These are phyloP conservation scores for Mrakia blollopis DNA, from an alignment of 768 basidiomycete genomes.

Conservation along the genomic window DNA sequence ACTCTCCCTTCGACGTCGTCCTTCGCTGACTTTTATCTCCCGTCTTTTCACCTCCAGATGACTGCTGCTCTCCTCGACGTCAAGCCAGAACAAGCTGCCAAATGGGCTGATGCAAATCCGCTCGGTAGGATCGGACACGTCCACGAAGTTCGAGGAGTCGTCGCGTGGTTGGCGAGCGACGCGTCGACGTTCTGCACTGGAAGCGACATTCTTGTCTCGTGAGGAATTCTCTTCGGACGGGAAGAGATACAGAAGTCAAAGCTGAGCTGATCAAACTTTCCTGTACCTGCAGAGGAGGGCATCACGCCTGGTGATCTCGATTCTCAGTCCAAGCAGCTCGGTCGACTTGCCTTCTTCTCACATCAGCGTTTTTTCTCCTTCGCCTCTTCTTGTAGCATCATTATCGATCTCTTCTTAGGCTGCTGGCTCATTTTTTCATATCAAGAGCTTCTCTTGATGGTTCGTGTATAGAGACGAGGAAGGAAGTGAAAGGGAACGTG, in stretches of 20 bases:
- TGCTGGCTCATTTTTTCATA: too few species aligned
- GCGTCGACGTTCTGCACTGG: conserved; percentile 68
- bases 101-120: conserved; percentile 67
- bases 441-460: too few species aligned
- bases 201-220: conserved; percentile 15
- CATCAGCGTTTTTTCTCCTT: too few species aligned
- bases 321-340: too few species aligned
- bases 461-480: too few species aligned
- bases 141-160: conserved; percentile 68
- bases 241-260: background rate
- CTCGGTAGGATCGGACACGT: conserved; percentile 65
- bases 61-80: conserved; percentile 65
- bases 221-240: background rate
- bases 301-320: background rate
- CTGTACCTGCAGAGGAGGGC: background rate
- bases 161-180: conserved; percentile 67
- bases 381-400: too few species aligned
- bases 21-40: background rate
- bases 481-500: too few species aligned
- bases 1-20: background rate
- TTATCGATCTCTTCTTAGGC: too few species aligned
- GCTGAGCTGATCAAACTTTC: background rate
- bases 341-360: too few species aligned
- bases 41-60: conserved; percentile 47
- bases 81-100: conserved; percentile 58